Evolutionary conservation across 306 rosid species (phyloP).

Genomic region (Prunus persica): DNA sequence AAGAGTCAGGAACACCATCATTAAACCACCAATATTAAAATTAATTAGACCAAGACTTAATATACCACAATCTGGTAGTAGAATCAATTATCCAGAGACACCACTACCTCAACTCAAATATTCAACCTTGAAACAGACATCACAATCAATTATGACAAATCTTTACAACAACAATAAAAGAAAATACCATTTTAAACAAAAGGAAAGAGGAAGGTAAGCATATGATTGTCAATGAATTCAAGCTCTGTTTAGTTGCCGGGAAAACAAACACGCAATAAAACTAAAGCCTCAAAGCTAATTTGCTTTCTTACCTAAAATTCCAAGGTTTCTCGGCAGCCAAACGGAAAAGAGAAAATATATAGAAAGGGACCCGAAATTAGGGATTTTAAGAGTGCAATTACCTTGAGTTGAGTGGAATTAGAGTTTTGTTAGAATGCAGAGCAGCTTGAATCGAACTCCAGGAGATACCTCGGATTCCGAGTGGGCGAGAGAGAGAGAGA

Average conservation of each 20-base stretch:
- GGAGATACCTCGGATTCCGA: neutral
- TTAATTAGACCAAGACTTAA: no score
- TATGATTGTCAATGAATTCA: neutral
- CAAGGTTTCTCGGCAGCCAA: slow-evolving; percentile 12
- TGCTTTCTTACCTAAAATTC: neutral
- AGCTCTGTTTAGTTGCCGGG: neutral
- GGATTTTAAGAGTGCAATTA: slow-evolving; percentile 23
- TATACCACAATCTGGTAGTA: no score
- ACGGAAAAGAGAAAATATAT: neutral
- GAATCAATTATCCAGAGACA: neutral
- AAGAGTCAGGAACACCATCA: neutral
- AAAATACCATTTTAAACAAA: neutral
- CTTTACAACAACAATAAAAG: neutral
- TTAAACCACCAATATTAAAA: neutral
- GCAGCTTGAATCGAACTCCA: neutral
- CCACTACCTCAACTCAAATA: neutral
- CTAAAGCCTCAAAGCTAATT: neutral
- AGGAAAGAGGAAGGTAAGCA: neutral
- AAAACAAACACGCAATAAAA: neutral
- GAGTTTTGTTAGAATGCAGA: neutral
- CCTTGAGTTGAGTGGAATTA: slow-evolving; percentile 15
- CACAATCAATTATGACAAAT: neutral
- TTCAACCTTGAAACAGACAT: slow-evolving; percentile 6
- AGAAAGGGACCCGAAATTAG: slow-evolving; percentile 4
- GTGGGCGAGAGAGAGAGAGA: neutral